phyloP scores from a whole-genome alignment of 768 basidiomycete species.

The Suillus lakei region DNA sequence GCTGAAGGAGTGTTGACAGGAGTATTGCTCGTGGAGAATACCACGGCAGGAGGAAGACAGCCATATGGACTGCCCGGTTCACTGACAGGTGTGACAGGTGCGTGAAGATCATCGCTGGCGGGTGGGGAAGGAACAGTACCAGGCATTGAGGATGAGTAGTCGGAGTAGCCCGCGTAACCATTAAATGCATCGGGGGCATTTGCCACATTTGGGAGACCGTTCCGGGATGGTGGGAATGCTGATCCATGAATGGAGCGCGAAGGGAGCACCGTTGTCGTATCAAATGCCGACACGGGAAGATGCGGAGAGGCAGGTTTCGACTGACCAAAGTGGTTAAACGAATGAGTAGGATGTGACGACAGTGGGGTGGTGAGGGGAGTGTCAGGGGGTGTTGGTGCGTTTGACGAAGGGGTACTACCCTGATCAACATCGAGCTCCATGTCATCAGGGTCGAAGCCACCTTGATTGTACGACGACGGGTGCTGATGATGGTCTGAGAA shows the following conservation, averaged over 20 bases:
- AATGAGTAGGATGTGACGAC: conserved; percentile 37
- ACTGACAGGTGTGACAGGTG: conserved; percentile 31
- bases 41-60: conserved; percentile 69
- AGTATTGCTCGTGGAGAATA: conserved; percentile 55
- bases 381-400: conserved; percentile 42
- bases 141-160: conserved; percentile 67
- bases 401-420: conserved; percentile 55
- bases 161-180: conserved; percentile 67
- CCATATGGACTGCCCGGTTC: conserved; percentile 40
- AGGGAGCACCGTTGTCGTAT: conserved; percentile 58
- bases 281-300: conserved; percentile 52
- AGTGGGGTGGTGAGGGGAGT: conserved; percentile 50
- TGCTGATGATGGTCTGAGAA: conserved; percentile 27
- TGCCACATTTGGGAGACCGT: conserved; percentile 32
- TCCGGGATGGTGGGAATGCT: conserved; percentile 34
- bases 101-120: conserved; percentile 33
- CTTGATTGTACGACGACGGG: conserved; percentile 37
- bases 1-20: conserved; percentile 53
- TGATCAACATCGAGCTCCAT: conserved; percentile 80
- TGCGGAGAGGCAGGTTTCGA: conserved; percentile 32
- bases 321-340: conserved; percentile 36
- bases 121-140: conserved; percentile 50
- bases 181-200: conserved; percentile 63
- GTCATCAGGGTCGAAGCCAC: conserved; percentile 72
- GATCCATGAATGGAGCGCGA: conserved; percentile 45